phyloP scores from a whole-genome alignment of 2,329 filamentous ascomycete species.

The Neoarthrinium moseri region DNA sequence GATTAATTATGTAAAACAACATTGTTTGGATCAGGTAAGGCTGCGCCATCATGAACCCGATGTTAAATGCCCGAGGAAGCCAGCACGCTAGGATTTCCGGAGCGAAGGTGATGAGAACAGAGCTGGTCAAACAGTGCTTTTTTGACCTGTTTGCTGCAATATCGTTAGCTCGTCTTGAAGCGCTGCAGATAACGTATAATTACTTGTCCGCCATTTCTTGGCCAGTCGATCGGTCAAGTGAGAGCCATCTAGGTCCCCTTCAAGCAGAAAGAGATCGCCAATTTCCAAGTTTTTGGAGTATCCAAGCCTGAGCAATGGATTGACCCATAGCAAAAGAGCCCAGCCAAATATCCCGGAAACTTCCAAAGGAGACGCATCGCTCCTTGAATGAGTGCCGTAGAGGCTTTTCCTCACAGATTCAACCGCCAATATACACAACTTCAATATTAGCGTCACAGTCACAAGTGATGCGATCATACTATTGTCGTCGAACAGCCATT shows the following conservation, averaged over 20 bases:
- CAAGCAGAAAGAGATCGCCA: background rate
- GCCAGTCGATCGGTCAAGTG: background rate
- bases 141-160: background rate
- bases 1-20: constrained; percentile 1
- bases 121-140: constrained; percentile 2
- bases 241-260: background rate
- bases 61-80: constrained; percentile 3
- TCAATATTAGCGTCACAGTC: background rate
- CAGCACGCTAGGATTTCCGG: background rate
- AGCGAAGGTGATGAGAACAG: background rate
- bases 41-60: constrained; percentile 2
- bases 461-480: background rate
- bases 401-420: background rate
- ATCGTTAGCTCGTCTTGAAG: background rate
- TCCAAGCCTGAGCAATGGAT: background rate
- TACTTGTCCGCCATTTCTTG: background rate
- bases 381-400: background rate
- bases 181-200: background rate
- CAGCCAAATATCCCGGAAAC: constrained; percentile 5
- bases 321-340: constrained; percentile 1
- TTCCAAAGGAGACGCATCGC: background rate
- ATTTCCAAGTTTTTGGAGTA: background rate
- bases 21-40: constrained; percentile 4
- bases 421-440: background rate
- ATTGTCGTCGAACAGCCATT: constrained; percentile 1